These are phyloP conservation scores for Neurospora sp. DNA, from an alignment of 495 filamentous ascomycete species.

Conservation along the genomic window DNA sequence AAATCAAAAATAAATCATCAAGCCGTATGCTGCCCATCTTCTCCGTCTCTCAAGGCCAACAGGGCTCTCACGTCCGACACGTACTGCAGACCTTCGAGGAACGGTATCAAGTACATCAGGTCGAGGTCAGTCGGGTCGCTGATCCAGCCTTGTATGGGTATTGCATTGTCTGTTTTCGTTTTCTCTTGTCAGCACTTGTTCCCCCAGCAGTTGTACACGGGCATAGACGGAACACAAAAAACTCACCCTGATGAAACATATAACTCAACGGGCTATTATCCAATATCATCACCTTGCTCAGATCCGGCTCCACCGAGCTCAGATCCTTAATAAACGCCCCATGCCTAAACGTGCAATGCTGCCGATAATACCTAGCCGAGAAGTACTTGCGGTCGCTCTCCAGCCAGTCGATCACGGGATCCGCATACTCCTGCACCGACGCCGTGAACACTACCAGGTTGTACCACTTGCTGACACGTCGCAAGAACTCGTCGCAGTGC, in stretches of 20 bases:
- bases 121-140: conserved; percentile 86
- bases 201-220: neutral
- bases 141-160: conserved; percentile 90
- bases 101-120: conserved; percentile 81
- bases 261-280: conserved; percentile 98
- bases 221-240: neutral
- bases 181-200: conserved; percentile 4
- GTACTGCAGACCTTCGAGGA: conserved; percentile 91
- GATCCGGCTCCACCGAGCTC: conserved; percentile 86
- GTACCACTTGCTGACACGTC: conserved; percentile 92
- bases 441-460: conserved; percentile 96
- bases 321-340: conserved; percentile 98
- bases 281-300: conserved; percentile 96
- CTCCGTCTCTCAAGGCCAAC: conserved; percentile 76
- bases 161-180: conserved; percentile 68
- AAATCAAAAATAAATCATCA: conserved; percentile 6
- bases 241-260: conserved; percentile 91
- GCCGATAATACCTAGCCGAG: conserved; percentile 79
- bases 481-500: conserved; percentile 91
- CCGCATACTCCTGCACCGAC: conserved; percentile 95
- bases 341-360: conserved; percentile 91
- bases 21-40: conserved; percentile 49
- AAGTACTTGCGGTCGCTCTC: conserved; percentile 96
- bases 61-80: conserved; percentile 89
- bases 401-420: conserved; percentile 98